Base-by-base conservation (phyloP, 306 rosid species). In the Dryas octopetala region DNA sequence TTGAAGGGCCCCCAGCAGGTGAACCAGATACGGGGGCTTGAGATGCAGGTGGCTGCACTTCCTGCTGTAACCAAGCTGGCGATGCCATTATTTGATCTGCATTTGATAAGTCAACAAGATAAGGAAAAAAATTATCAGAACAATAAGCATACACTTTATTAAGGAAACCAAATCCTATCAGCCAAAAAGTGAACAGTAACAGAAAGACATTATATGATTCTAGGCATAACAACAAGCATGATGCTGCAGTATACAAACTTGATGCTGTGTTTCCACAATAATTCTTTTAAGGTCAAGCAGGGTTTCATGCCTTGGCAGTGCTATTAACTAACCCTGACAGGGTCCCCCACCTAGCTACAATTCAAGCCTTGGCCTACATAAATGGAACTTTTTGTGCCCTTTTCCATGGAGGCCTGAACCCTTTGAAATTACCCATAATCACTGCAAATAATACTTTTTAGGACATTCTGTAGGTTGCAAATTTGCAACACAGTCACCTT, bases 41-140 rank as follows among this genome's bases (percentile, higher is more conserved):
- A 48, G 84, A 62, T n/a, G 70, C 59, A 9, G 83, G 66, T 23
- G 83, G 78, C 17, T 59, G 78, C 23, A 77, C 43, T 51, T 85
- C 86, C 61, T 79, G 89, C 0, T 83, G 66, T 76, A 88, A 72
- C 88, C 89, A 88, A 52, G 86, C 88, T 23, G 88, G 72, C 0
- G 89, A 83, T 38, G 88, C 83, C 92, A 85, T 75, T 85, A 32
- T n/a, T 62, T 70, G 79, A 83, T 74, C 87, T 85, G 78, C 78
- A 41, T 2, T 44, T 23, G 15, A 44, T 58, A 57, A 57, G 32
- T 45, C 32, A n/a, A 41, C 38, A 11, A 5, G 11, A 10, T 6
- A 51, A 9, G 28, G 32, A 51, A 2, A 10, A 2, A 70, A 3
- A 28, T 32, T 9, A 61, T 46, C 9, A 40, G 15, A 62, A 57